Base-by-base conservation (phyloP, 2,329 filamentous ascomycete genomes). In the Apiospora saccharicola region DNA sequence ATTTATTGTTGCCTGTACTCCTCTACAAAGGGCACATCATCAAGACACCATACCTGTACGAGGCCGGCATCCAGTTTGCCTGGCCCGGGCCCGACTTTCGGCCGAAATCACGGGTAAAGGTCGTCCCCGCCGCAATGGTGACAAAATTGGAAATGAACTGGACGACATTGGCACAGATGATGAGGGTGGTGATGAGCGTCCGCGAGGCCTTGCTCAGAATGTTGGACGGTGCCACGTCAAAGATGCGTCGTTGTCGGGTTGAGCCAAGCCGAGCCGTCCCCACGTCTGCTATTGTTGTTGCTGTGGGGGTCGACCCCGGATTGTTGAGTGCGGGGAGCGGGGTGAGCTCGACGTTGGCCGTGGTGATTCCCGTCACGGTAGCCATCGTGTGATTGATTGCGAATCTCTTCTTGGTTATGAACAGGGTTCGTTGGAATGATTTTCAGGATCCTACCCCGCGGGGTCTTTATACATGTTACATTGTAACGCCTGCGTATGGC, bases 51-150 rank as follows among this genome's bases (percentile, higher is more conserved):
- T 74, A 82, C 81, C 81, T 79, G 68, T 82, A 84, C 1, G 82
- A 78, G 24, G 82, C 83, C 8, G 81, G 79, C 72, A 83, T 81
- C 83, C 83, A 85, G 68, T 82, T 83, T 19, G 81, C 79, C 71
- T 81, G 76, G 4, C 79, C 80, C 0, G 80, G 76, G 0, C 79
- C 80, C 43, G 75, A 75, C 10, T 78, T 75, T 1, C 74, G 71
- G 10, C 80, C 81, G 3, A 82, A 76, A 6, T 71, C 68, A 41
- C 73, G 73, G 72, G 77, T 81, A 34, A 81, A 73, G 4, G 73
- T 74, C 30, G 81, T 72, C 14, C 80, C 80, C 1, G 76, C 80
- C 8, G 74, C 76, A 22, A 81, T 69, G 4, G 80, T 81, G n/a
- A 78, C 73, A 37, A 79, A 77, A 68, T 78, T 80, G 46, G 79